A percentile compares a stretch with the other conserved stretches of the same genome.
phyloP scores from a whole-genome alignment of 192 early-diverging fungal species.

The Glomus cerebriforme region DNA sequence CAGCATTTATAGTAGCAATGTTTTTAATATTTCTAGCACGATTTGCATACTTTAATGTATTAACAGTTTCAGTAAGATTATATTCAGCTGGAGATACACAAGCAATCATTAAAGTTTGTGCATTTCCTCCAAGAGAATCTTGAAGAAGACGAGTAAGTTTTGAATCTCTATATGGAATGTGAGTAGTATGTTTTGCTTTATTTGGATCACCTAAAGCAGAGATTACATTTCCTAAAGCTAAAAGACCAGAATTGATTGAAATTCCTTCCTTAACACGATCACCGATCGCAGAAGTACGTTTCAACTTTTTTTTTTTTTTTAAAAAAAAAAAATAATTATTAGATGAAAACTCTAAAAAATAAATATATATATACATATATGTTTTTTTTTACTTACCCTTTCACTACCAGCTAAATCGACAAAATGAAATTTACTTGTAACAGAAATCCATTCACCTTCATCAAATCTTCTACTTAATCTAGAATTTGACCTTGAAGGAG shows the following conservation, averaged over 20 bases:
- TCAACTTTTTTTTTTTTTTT: slow-evolving; percentile 53
- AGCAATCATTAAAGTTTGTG: slow-evolving; percentile 92
- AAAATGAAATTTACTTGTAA: slow-evolving; percentile 97
- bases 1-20: slow-evolving; percentile 77
- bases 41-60: slow-evolving; percentile 95
- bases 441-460: slow-evolving; percentile 62
- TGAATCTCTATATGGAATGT: slow-evolving; percentile 95
- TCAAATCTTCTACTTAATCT: slow-evolving; percentile 27
- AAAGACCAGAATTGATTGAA: slow-evolving; percentile 92
- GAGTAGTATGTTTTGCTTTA: slow-evolving; percentile 56
- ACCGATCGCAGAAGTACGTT: slow-evolving; percentile 89
- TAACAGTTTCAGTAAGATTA: slow-evolving; percentile 88
- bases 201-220: slow-evolving; percentile 85
- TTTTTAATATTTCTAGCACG: slow-evolving; percentile 96
- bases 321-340: not conserved
- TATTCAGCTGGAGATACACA: slow-evolving; percentile 87
- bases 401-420: slow-evolving; percentile 99
- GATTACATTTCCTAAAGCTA: slow-evolving; percentile 97
- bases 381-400: slow-evolving; percentile 43
- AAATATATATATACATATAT: not conserved
- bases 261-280: slow-evolving; percentile 96
- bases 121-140: slow-evolving; percentile 94
- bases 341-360: not conserved
- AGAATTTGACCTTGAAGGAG: slow-evolving; percentile 14
- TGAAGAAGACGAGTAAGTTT: slow-evolving; percentile 96